Conservation (phyloP, 1,139 yeast species). For the Yamadazyma sp. region DNA sequence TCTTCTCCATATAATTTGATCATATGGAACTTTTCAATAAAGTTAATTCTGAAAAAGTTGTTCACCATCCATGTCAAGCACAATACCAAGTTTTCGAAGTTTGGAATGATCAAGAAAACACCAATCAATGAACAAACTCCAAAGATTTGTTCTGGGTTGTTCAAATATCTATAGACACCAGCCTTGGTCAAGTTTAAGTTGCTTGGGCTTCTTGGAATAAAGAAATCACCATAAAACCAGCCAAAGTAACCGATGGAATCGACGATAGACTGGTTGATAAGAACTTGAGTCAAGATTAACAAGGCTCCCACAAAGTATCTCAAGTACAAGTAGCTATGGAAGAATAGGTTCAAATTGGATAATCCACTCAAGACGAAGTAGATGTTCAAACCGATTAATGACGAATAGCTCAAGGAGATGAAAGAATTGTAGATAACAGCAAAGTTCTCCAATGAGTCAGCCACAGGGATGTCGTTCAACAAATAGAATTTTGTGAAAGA, state of each 20-base stretch:
- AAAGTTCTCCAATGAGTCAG: conserved; percentile 77
- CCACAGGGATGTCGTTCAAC: conserved; percentile 64
- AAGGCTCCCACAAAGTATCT: conserved; percentile 58
- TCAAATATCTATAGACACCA: conserved; percentile 81
- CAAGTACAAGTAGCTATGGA: conserved; percentile 50
- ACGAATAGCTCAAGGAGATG: conserved; percentile 45
- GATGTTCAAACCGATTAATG: conserved; percentile 44
- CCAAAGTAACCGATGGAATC: conserved; percentile 82
- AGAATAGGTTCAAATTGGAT: conserved; percentile 16
- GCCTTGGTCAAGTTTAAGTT: conserved; percentile 59
- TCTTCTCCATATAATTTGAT: conserved; percentile 72
- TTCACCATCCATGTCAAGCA: conserved; percentile 70
- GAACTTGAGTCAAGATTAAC: conserved; percentile 60
- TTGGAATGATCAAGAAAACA: conserved; percentile 60
- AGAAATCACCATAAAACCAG: conserved; percentile 90
- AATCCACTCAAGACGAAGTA: conserved; percentile 25
- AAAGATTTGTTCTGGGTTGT: conserved; percentile 80
- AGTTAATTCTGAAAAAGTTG: conserved; percentile 66
- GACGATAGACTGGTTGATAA: conserved; percentile 73
- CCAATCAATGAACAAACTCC: conserved; percentile 90
- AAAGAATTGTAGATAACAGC: conserved; percentile 64
- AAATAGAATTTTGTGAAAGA: conserved; percentile 68
- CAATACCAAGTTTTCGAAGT: conserved; percentile 52
- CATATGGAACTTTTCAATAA: conserved; percentile 81
- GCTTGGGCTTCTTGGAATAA: conserved; percentile 52